phyloP scores from a whole-genome alignment of 116 monocot genomes.

The Thalassia testudinum region DNA sequence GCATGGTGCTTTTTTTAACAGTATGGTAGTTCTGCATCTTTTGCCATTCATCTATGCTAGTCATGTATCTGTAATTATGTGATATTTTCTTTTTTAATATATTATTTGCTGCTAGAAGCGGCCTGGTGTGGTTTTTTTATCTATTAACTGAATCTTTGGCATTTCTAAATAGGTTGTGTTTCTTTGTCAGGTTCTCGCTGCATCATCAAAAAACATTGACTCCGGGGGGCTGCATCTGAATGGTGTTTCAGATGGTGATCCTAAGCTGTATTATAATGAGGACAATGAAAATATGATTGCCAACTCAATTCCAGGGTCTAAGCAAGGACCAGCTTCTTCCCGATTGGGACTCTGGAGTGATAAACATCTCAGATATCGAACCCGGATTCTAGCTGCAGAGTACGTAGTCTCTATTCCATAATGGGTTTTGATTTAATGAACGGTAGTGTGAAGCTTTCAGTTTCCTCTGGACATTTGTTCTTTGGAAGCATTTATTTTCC shows the following conservation, averaged over 20 bases:
- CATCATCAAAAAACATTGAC: constrained; percentile 27
- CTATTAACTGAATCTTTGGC: too few relatives aligned
- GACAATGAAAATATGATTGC: constrained; percentile 90
- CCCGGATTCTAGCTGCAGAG: constrained; percentile 92
- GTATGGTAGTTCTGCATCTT: too few relatives aligned
- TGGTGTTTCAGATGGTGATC: constrained; percentile 26
- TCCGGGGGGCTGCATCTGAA: constrained; percentile 14
- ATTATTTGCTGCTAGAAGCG: too few relatives aligned
- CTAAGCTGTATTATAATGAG: constrained; percentile 34
- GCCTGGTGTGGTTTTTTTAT: too few relatives aligned
- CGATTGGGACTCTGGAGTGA: constrained; percentile 24
- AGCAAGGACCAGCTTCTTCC: constrained; percentile 18
- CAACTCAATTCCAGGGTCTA: constrained; percentile 14
- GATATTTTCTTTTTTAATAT: too few relatives aligned
- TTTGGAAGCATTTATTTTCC: too few relatives aligned
- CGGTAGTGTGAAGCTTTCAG: too few relatives aligned
- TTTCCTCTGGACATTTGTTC: too few relatives aligned
- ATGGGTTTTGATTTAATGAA: neutral
- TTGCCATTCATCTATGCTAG: too few relatives aligned
- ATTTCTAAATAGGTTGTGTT: too few relatives aligned
- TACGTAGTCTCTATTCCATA: constrained; percentile 18
- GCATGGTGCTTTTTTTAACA: too few relatives aligned
- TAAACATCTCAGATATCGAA: constrained; percentile 89
- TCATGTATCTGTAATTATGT: too few relatives aligned
- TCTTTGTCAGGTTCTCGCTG: constrained; percentile 62